phyloP scores from a whole-genome alignment of 108 stramenopile species.

The Craspedostauros australis region DNA sequence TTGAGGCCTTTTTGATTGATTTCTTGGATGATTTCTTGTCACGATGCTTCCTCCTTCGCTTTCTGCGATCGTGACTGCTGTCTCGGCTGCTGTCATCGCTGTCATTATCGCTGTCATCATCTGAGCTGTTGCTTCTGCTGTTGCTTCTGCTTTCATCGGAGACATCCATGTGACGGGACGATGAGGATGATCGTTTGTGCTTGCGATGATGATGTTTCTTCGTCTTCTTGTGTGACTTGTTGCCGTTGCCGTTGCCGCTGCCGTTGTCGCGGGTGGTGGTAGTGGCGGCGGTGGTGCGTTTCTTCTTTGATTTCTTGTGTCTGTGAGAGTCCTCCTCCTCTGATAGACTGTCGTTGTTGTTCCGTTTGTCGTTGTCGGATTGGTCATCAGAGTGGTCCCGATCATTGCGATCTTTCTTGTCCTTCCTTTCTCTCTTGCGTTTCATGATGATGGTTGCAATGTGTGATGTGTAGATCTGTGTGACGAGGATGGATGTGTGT shows the following conservation, averaged over 20 bases:
- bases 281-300: neutral
- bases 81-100: no score
- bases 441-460: no score
- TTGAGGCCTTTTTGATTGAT: no score
- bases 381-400: neutral
- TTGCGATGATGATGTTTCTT: slow-evolving; percentile 5
- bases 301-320: neutral
- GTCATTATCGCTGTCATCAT: neutral
- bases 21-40: neutral
- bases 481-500: no score
- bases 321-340: neutral
- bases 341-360: neutral
- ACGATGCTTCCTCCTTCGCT: neutral
- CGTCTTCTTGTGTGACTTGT: neutral
- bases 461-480: no score
- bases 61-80: no score
- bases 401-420: slow-evolving; percentile 3
- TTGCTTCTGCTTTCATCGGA: neutral
- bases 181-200: no score
- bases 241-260: no score
- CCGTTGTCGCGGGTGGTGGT: neutral
- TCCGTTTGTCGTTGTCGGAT: neutral
- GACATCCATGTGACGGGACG: no score
- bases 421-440: neutral
- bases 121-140: neutral